phyloP scores from a whole-genome alignment of 331 rosid species.

The Arachis monticola region DNA sequence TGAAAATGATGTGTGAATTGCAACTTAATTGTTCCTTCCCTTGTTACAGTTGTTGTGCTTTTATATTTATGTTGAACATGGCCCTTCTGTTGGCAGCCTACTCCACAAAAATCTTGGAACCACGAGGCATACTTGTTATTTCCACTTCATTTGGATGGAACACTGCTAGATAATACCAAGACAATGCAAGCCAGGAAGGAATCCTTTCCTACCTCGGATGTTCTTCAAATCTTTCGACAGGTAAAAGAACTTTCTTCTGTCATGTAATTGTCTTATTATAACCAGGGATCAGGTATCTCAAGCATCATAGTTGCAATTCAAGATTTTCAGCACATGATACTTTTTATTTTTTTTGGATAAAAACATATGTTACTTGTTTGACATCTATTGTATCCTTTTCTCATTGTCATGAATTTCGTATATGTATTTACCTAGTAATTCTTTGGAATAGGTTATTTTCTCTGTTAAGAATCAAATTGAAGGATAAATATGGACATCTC shows the following conservation, averaged over 20 bases:
- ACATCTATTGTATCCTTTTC: not conserved
- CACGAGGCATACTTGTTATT: conserved; percentile 95
- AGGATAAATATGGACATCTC: conserved; percentile 21
- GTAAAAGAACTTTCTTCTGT: conserved; percentile 47
- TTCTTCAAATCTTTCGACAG: conserved; percentile 90
- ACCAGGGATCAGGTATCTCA: not conserved
- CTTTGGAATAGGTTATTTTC: conserved; percentile 10
- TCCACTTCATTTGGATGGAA: conserved; percentile 99
- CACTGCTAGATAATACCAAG: conserved; percentile 84
- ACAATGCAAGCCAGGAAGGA: conserved; percentile 82
- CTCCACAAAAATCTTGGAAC: conserved; percentile 82
- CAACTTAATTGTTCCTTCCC: conserved; percentile 5
- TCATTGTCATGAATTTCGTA: conserved; percentile 2
- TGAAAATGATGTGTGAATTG: conserved; percentile 4
- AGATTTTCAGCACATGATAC: not conserved
- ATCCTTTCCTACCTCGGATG: conserved; percentile 80
- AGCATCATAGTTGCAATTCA: conserved; percentile 22
- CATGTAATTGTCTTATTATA: conserved; percentile 10
- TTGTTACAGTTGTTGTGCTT: conserved; percentile 12
- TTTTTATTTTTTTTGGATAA: too few species aligned
- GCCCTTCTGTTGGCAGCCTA: conserved; percentile 59
- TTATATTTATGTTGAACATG: conserved; percentile 31
- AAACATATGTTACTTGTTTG: not conserved
- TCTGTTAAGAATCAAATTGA: conserved; percentile 19
- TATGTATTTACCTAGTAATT: conserved; percentile 29